These are phyloP conservation scores for Penicillium argentinense DNA, from an alignment of 495 filamentous ascomycete genomes.

Conservation along the genomic window DNA sequence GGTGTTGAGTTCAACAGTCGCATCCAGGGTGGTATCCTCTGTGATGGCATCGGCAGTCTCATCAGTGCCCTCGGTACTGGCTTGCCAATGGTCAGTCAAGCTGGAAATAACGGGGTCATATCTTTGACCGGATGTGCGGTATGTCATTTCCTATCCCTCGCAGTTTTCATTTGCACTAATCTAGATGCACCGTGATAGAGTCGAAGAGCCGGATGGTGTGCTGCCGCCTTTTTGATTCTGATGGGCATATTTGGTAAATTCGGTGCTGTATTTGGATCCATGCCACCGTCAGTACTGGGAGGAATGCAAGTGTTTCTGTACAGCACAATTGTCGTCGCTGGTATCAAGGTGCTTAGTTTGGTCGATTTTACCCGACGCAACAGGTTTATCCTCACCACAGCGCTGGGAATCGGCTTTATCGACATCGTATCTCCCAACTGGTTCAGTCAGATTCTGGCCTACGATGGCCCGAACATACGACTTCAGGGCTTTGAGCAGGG, in stretches of 20 bases:
- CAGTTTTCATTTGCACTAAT: conserved; percentile 5
- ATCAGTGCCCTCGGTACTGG: conserved; percentile 75
- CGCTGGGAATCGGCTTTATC: conserved; percentile 68
- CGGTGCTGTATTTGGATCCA: conserved; percentile 74
- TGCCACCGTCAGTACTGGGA: conserved; percentile 75
- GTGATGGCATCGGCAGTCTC: conserved; percentile 76
- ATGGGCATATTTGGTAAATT: conserved; percentile 88
- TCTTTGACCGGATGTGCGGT: conserved; percentile 75
- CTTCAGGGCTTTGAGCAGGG: conserved; percentile 77
- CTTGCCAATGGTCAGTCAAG: conserved; percentile 70
- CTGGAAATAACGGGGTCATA: conserved; percentile 87
- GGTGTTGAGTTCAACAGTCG: conserved; percentile 75
- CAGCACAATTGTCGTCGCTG: conserved; percentile 73
- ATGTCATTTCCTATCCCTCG: conserved; percentile 31
- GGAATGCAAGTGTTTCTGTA: conserved; percentile 91
- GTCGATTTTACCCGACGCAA: conserved; percentile 76
- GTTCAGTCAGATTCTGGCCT: conserved; percentile 68
- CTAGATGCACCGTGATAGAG: conserved; percentile 10
- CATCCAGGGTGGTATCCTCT: conserved; percentile 81
- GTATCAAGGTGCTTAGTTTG: conserved; percentile 72
- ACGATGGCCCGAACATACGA: conserved; percentile 59
- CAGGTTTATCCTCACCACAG: conserved; percentile 77
- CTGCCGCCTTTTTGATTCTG: conserved; percentile 64
- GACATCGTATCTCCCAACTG: conserved; percentile 75
- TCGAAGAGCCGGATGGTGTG: conserved; percentile 48